Percentiles rank a stretch among this genome's conserved stretches.
Evolutionary conservation across 371 early-diverging fungal genomes (phyloP).

Genomic region (Mortierella sp.): DNA sequence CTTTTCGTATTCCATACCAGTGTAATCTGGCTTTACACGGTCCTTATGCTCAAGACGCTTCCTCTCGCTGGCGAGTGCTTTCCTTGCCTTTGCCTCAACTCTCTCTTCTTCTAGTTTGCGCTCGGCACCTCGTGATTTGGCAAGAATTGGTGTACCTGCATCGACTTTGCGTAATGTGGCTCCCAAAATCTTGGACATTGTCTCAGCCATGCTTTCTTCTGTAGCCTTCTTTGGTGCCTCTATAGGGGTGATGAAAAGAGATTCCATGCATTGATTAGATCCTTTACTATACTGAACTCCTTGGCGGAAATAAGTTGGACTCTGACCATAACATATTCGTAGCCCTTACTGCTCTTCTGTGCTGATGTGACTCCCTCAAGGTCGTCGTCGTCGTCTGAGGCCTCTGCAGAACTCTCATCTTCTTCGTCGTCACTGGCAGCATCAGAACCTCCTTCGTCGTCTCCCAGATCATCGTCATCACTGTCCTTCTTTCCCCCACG

Average conservation of each 20-base stretch:
- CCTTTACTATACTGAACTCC: background rate
- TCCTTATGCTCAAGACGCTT: conserved; percentile 70
- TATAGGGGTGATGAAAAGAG: conserved; percentile 12
- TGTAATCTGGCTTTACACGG: conserved; percentile 71
- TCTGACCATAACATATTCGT: background rate
- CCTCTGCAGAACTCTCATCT: background rate
- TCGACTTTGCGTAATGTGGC: conserved; percentile 61
- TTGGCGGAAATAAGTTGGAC: background rate
- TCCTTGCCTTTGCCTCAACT: conserved; percentile 80
- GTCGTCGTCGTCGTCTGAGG: conserved; percentile 25
- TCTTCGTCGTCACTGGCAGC: conserved; percentile 7
- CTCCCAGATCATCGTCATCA: conserved; percentile 35
- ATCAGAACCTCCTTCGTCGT: conserved; percentile 29
- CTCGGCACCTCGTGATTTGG: conserved; percentile 77
- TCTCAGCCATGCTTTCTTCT: conserved; percentile 65
- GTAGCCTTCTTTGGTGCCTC: conserved; percentile 59
- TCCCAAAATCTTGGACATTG: conserved; percentile 77
- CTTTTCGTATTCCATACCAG: conserved; percentile 82
- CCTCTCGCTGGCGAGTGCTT: conserved; percentile 71
- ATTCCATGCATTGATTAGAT: background rate
- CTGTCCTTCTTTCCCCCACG: conserved; percentile 9
- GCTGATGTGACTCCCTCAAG: conserved; percentile 27
- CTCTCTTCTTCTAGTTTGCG: conserved; percentile 80
- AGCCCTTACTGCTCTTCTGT: conserved; percentile 30
- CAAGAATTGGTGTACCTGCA: conserved; percentile 77